phyloP scores from a whole-genome alignment of 495 filamentous ascomycete genomes.

The Penicillium flavigenum region DNA sequence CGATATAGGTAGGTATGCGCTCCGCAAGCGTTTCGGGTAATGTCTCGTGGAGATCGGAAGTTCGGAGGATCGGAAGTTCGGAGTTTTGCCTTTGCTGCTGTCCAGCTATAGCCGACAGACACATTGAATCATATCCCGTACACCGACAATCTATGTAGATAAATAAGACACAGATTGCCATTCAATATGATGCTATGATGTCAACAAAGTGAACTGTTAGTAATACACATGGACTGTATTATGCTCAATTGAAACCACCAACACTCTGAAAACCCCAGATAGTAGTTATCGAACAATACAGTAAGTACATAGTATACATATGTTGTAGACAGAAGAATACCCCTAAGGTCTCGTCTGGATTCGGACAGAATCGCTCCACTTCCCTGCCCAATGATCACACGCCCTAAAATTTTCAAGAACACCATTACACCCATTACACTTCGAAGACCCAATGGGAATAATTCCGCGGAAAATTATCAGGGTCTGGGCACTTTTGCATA shows the following conservation, averaged over 20 bases:
- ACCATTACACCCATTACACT: not conserved
- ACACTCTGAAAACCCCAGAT: not conserved
- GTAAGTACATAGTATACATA: not conserved
- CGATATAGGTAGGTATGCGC: not conserved
- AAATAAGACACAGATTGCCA: not conserved
- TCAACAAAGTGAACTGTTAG: not conserved
- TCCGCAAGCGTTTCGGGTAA: not conserved
- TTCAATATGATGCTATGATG: not conserved
- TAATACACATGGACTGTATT: not conserved
- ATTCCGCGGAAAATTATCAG: constrained; percentile 12
- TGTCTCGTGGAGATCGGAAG: not conserved
- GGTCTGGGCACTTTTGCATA: constrained; percentile 6
- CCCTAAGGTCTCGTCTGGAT: not conserved
- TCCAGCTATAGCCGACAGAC: not conserved
- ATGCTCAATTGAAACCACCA: not conserved
- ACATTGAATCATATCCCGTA: not conserved
- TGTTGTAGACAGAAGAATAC: not conserved
- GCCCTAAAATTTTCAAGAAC: not conserved
- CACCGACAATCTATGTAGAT: not conserved
- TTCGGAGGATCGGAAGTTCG: constrained; percentile 6
- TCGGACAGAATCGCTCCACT: constrained; percentile 8
- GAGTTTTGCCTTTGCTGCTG: not conserved
- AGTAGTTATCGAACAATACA: not conserved
- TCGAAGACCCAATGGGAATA: constrained; percentile 20
- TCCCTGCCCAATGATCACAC: not conserved